Conservation (phyloP, 2,329 filamentous ascomycete genomes). For the Microsporum ferrugineum region DNA sequence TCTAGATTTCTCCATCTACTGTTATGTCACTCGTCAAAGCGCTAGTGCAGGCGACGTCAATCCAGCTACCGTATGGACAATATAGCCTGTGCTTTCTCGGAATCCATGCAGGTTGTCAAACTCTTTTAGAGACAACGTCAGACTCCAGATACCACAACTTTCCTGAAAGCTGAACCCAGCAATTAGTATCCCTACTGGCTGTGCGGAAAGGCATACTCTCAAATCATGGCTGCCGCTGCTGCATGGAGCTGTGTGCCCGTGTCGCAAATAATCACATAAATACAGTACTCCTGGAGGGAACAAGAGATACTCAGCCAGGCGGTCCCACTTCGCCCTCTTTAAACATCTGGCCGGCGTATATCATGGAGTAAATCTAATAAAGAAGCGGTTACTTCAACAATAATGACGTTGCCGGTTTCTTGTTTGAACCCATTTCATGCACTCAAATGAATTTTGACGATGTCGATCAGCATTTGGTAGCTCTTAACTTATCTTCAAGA, state of each 20-base stretch:
- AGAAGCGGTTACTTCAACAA: neutral
- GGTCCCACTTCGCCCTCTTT: neutral
- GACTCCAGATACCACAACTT: too few species aligned
- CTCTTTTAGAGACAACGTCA: too few species aligned
- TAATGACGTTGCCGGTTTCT: neutral
- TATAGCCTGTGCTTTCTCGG: too few species aligned
- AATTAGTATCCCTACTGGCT: too few species aligned
- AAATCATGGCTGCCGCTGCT: neutral
- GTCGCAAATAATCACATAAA: neutral
- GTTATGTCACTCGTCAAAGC: too few species aligned
- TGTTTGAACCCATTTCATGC: neutral
- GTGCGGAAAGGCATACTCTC: neutral
- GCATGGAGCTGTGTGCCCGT: neutral
- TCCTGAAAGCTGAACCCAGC: too few species aligned
- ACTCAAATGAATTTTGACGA: neutral
- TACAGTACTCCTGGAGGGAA: neutral
- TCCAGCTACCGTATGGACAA: too few species aligned
- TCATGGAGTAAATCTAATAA: neutral
- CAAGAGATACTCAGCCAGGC: neutral
- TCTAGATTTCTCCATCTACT: neutral
- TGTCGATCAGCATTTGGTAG: neutral
- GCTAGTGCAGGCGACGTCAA: too few species aligned
- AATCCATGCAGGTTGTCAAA: too few species aligned
- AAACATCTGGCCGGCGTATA: neutral
- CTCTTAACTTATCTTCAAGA: neutral